phyloP scores from a whole-genome alignment of 2,329 filamentous ascomycete genomes.

The Sarocladium oryzae region DNA sequence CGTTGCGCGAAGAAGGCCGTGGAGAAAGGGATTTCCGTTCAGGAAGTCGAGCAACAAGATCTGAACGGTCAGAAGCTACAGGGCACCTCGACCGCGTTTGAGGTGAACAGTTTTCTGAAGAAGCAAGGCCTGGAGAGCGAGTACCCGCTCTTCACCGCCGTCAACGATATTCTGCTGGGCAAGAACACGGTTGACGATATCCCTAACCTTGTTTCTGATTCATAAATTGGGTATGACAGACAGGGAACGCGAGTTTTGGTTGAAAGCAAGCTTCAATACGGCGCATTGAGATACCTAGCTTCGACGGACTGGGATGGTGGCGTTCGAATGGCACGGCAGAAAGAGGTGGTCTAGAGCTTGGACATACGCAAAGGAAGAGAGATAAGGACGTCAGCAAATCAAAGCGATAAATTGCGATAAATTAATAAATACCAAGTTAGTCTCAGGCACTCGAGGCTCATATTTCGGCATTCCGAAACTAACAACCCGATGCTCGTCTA shows the following conservation, averaged over 20 bases:
- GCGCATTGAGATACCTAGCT: conserved; percentile 3
- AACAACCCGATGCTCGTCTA: too few species aligned
- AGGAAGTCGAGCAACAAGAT: conserved; percentile 82
- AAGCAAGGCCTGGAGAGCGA: conserved; percentile 69
- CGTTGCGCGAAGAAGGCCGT: conserved; percentile 86
- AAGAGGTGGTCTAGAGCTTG: neutral
- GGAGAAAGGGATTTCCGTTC: conserved; percentile 69
- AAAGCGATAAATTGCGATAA: too few species aligned
- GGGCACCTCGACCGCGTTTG: conserved; percentile 83
- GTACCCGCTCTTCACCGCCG: conserved; percentile 89
- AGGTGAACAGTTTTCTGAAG: conserved; percentile 86
- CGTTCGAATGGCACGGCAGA: neutral
- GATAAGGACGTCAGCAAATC: neutral
- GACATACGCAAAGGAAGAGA: neutral
- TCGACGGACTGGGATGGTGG: neutral
- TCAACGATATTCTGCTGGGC: conserved; percentile 72
- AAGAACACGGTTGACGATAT: conserved; percentile 74
- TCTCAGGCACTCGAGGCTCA: too few species aligned
- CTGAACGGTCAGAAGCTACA: conserved; percentile 97
- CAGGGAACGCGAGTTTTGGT: neutral
- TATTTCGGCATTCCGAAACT: too few species aligned
- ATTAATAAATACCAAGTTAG: neutral
- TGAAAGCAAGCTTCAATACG: neutral
- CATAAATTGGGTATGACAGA: neutral
- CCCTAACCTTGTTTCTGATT: conserved; percentile 54